A percentile compares a stretch with the other conserved stretches of the same genome.
Evolutionary conservation across 2,329 filamentous ascomycete genomes (phyloP).

Genomic region (Fusarium decemcellulare): DNA sequence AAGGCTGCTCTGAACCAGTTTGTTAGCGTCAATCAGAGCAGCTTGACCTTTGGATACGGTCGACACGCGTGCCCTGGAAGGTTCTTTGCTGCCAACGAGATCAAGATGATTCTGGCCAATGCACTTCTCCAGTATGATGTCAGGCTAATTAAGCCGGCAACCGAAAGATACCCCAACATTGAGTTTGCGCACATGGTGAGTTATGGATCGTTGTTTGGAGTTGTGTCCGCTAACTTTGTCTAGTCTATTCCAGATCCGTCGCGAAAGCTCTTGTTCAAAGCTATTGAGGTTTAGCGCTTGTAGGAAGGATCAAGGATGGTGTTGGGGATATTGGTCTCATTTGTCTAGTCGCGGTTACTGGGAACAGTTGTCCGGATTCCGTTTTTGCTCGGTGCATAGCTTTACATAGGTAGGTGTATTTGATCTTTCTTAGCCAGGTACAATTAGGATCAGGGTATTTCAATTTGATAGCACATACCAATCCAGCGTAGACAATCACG

Average conservation of each 20-base stretch:
- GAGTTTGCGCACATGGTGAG: constrained; percentile 26
- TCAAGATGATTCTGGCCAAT: constrained; percentile 60
- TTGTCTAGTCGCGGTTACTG: too few relatives aligned
- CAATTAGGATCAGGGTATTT: too few relatives aligned
- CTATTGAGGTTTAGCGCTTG: not conserved
- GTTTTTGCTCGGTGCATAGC: too few relatives aligned
- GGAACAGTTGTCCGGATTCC: too few relatives aligned
- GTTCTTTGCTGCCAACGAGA: constrained; percentile 62
- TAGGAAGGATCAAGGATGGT: too few relatives aligned
- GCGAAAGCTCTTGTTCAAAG: constrained; percentile 4
- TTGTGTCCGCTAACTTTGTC: not conserved
- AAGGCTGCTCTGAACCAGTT: constrained; percentile 54
- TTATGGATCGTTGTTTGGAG: not conserved
- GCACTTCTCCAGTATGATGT: constrained; percentile 59
- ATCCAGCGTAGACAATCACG: too few relatives aligned
- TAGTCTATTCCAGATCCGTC: constrained; percentile 14
- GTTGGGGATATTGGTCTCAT: too few relatives aligned
- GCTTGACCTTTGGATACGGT: constrained; percentile 56
- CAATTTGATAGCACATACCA: too few relatives aligned
- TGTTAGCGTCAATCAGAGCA: constrained; percentile 55
- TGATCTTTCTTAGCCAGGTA: too few relatives aligned
- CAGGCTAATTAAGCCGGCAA: constrained; percentile 15
- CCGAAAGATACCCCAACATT: constrained; percentile 26
- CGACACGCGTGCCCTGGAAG: constrained; percentile 59
- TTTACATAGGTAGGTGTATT: too few relatives aligned